Evolutionary conservation across 768 basidiomycete species (phyloP), one percentile per base, ranked within the genome.

Genomic region (Termitomyces sp.): DNA sequence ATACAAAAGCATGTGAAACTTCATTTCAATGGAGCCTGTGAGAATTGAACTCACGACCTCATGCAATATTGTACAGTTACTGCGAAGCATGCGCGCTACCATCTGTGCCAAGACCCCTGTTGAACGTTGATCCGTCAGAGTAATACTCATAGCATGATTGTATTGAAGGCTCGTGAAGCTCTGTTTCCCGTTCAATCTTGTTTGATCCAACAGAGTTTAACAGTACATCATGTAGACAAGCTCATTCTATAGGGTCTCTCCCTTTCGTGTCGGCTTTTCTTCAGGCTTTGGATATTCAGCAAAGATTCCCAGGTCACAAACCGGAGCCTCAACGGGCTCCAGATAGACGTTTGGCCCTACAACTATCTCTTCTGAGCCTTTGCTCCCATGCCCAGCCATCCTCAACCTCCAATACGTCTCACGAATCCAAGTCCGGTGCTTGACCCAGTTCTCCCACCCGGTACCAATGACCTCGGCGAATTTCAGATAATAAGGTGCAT

Each of bases 41-140:
- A 54, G 41, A 36, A 24, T 54, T n/a, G 41, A 54, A 54, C 43
- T 54, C 41, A 53, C 52, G 52, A 52, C 52, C 38, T 53, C 52
- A 53, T 54, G 52, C 52, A 26, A 26, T 6, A 7, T 0, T 9
- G 5, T 20, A 20, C 11, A n/a, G 5, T 36, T 11, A 35, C 40
- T 44, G 43, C 43, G 43, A 44, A 44, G 43, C 43, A 44, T 44
- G 43, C 43, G 43, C 43, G 43, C 43, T 44, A 44, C 43, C 43
- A 44, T 44, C 43, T 44, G 43, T 44, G 43, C 43, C 43, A 44
- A 44, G 43, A 44, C 43, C 43, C 20, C 41, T 38, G 10, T 20
- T 10, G 4, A 10, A 4, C 1, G 7, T 40, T 7, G 18, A 0
- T 40, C 18, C 18, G 7, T 26, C 8, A 16, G 26, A 4, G 26